Evolutionary conservation across 2,329 filamentous ascomycete species (phyloP).

Genomic region (Penicillium nordicum): DNA sequence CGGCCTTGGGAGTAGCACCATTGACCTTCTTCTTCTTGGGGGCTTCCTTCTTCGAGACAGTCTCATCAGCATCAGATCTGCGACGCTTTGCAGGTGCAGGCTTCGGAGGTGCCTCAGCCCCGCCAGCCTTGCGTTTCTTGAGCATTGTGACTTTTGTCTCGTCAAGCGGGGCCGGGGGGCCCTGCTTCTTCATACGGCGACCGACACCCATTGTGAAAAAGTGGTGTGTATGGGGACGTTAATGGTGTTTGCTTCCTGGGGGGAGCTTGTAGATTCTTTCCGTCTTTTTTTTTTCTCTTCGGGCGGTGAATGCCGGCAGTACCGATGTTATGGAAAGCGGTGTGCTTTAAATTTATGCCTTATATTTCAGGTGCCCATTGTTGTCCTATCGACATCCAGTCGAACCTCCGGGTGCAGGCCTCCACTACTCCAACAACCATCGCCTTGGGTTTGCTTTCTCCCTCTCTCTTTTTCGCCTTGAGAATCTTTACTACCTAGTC

Average conservation of each 20-base stretch:
- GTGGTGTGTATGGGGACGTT: conserved; percentile 18
- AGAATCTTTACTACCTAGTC: background rate
- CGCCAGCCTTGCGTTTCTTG: conserved; percentile 80
- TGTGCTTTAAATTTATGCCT: conserved; percentile 14
- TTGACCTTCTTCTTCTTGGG: conserved; percentile 42
- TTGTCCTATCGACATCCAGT: conserved; percentile 7
- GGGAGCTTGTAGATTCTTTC: conserved; percentile 29
- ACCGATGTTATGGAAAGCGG: conserved; percentile 19
- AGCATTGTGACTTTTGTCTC: conserved; percentile 58
- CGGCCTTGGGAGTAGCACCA: conserved; percentile 11
- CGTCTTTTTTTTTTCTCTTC: conserved; percentile 26
- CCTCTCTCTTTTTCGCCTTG: background rate
- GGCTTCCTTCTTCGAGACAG: conserved; percentile 37
- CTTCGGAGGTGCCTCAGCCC: conserved; percentile 52
- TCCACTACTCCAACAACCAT: background rate
- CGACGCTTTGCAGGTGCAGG: conserved; percentile 61
- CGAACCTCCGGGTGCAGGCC: background rate
- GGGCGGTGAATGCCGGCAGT: conserved; percentile 30
- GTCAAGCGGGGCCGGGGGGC: conserved; percentile 75
- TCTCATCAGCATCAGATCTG: conserved; percentile 46
- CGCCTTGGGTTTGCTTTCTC: background rate
- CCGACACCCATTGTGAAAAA: conserved; percentile 72
- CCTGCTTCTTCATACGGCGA: conserved; percentile 95
- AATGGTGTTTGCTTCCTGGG: conserved; percentile 9
- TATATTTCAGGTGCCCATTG: conserved; percentile 4